Evolutionary conservation across 768 basidiomycete genomes (phyloP).

Genomic region (Mycena rosella): DNA sequence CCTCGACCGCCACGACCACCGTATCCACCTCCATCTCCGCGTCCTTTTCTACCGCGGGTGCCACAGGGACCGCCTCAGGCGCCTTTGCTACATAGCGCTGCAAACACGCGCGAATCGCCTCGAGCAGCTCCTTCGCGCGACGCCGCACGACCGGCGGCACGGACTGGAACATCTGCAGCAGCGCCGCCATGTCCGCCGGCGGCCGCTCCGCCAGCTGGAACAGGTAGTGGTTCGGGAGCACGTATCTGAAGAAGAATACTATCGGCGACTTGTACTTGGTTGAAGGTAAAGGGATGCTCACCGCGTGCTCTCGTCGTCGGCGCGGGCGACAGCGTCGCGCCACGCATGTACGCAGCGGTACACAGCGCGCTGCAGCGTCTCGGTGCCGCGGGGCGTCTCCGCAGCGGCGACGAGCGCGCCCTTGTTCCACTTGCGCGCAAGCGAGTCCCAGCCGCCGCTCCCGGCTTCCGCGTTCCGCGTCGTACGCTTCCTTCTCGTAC

Average conservation of each 20-base stretch:
- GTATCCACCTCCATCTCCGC: conserved; percentile 28
- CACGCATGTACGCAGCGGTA: conserved; percentile 83
- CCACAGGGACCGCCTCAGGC: conserved; percentile 3
- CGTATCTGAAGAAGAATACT: conserved; percentile 57
- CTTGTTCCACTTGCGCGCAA: conserved; percentile 90
- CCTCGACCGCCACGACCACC: conserved; percentile 12
- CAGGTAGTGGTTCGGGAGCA: conserved; percentile 83
- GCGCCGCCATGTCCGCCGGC: conserved; percentile 72
- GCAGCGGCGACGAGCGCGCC: conserved; percentile 54
- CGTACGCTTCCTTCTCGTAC: conserved; percentile 79
- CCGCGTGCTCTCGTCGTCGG: conserved; percentile 90
- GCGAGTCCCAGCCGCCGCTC: conserved; percentile 79
- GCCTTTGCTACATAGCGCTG: conserved; percentile 45
- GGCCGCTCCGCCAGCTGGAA: conserved; percentile 80
- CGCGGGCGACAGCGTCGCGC: conserved; percentile 83
- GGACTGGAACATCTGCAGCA: conserved; percentile 70
- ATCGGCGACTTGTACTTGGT: neutral
- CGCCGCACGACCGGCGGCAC: conserved; percentile 75
- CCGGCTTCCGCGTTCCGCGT: conserved; percentile 74
- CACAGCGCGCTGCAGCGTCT: conserved; percentile 66
- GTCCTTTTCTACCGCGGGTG: conserved; percentile 20
- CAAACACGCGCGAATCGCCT: conserved; percentile 67
- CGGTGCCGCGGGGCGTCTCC: conserved; percentile 50
- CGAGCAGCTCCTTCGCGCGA: conserved; percentile 73
- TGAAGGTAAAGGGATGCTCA: conserved; percentile 47